Evolutionary conservation across 352 stramenopile species (phyloP).

Genomic region (Phytophthora megakarya): DNA sequence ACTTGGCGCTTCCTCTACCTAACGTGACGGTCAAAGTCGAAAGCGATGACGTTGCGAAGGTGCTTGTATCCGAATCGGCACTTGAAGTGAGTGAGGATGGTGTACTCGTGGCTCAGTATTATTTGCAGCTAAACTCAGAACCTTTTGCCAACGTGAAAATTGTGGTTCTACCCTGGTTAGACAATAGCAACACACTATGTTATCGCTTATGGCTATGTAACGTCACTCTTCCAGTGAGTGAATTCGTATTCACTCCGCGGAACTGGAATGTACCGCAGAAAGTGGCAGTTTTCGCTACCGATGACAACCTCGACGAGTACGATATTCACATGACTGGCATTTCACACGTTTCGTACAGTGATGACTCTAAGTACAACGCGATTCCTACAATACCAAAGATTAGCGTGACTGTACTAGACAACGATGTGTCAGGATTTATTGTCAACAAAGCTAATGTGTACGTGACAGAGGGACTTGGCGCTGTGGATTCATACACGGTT

Average conservation of each 20-base stretch:
- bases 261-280: conserved; percentile 71
- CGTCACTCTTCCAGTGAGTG: conserved; percentile 53
- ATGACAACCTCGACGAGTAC: conserved; percentile 72
- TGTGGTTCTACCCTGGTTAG: conserved; percentile 67
- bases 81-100: conserved; percentile 71
- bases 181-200: conserved; percentile 60
- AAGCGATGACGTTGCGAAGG: conserved; percentile 60
- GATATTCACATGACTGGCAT: conserved; percentile 69
- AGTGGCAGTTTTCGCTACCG: conserved; percentile 58
- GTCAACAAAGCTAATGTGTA: conserved; percentile 46
- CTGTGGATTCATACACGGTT: conserved; percentile 53
- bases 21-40: conserved; percentile 54
- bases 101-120: conserved; percentile 42
- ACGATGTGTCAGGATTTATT: conserved; percentile 60
- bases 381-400: conserved; percentile 62
- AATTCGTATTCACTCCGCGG: conserved; percentile 63
- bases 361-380: conserved; percentile 70
- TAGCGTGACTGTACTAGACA: conserved; percentile 61
- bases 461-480: conserved; percentile 51
- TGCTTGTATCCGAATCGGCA: conserved; percentile 61
- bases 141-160: conserved; percentile 65
- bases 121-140: conserved; percentile 62
- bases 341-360: conserved; percentile 69
- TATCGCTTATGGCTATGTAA: conserved; percentile 82
- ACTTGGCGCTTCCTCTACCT: conserved; percentile 44